Evolutionary conservation across 495 filamentous ascomycete species (phyloP), one percentile per base, ranked within the genome.

Genomic region (Podospora bellae-mahoneyi): DNA sequence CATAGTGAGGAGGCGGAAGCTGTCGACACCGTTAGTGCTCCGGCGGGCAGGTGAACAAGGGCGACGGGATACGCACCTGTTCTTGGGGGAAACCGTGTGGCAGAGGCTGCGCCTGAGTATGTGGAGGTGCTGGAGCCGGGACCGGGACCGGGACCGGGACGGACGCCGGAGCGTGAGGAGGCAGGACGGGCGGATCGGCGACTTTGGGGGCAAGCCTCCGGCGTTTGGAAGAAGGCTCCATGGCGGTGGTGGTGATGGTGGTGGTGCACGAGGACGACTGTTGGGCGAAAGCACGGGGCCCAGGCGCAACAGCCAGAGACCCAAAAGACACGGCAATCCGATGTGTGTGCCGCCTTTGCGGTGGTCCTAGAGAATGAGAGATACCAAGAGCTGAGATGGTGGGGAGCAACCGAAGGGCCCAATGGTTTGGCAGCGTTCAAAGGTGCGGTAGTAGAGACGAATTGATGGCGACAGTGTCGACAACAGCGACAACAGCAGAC

Each of bases 121-220:
- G 72, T 53, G 74, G 67, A 13, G 32, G 61, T 19, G 61, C 13
- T 48, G 61, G 13, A 18, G 15, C 39, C 39, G 39, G 39, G 9
- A 10, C 39, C 39, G 61, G 16, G 6, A 63, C 53, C 57, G 61
- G 16, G 19, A 63, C 53, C 57, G 69, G 26, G 69, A 27, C 64
- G 56, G 67, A 27, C 28, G 67, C 65, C 55, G 71, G 66, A 2
- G 70, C 64, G 18, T 70, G 27, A 7, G 74, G 28, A 39, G 68
- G 28, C 32, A 62, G 55, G 27, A 66, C 44, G 19, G 72, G 68
- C 56, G 69, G 68, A 28, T 78, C 76, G 54, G 74, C 70, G 30
- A 78, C 73, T 63, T 79, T 79, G 23, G 78, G 78, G 27, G 78
- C 78, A 69, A 79, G 69, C 69, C 76, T 73, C 71, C 77, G 74